Percentiles rank a stretch among this genome's conserved stretches.
Evolutionary conservation across 768 basidiomycete species (phyloP).

Genomic region (Nidularia pulvinata): DNA sequence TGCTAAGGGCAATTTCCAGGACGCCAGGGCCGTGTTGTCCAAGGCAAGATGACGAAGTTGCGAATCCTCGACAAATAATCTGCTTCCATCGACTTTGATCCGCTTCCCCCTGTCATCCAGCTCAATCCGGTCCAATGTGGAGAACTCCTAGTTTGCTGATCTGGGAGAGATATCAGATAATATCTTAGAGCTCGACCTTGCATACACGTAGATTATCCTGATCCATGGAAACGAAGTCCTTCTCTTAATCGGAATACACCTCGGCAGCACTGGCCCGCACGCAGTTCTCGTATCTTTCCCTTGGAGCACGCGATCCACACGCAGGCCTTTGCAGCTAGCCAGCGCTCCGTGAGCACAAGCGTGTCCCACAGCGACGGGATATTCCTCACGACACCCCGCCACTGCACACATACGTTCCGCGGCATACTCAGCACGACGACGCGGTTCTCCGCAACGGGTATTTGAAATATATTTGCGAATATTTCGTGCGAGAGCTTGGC

Average conservation of each 20-base stretch:
- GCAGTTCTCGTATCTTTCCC: conserved; percentile 42
- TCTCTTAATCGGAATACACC: conserved; percentile 22
- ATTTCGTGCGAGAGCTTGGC: conserved; percentile 71
- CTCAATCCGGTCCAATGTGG: conserved; percentile 25
- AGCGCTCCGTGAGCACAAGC: conserved; percentile 47
- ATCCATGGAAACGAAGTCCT: conserved; percentile 27
- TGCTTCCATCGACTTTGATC: neutral
- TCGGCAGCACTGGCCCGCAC: conserved; percentile 17
- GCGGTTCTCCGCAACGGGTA: conserved; percentile 36
- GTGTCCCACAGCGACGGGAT: conserved; percentile 61
- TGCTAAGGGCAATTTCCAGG: neutral
- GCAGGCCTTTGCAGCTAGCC: conserved; percentile 49
- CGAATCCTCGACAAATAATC: neutral
- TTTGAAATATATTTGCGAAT: conserved; percentile 50
- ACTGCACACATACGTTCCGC: conserved; percentile 60
- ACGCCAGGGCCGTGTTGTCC: neutral
- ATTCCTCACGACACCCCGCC: conserved; percentile 53
- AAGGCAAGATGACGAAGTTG: neutral
- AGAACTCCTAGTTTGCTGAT: conserved; percentile 21
- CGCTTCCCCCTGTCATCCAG: conserved; percentile 2
- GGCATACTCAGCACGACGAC: conserved; percentile 41
- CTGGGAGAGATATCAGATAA: conserved; percentile 27
- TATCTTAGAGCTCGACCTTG: conserved; percentile 29
- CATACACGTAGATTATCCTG: conserved; percentile 42
- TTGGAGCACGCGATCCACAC: conserved; percentile 59